These are phyloP conservation scores for Cubamyces sp. DNA, from an alignment of 768 basidiomycete species.

Conservation along the genomic window DNA sequence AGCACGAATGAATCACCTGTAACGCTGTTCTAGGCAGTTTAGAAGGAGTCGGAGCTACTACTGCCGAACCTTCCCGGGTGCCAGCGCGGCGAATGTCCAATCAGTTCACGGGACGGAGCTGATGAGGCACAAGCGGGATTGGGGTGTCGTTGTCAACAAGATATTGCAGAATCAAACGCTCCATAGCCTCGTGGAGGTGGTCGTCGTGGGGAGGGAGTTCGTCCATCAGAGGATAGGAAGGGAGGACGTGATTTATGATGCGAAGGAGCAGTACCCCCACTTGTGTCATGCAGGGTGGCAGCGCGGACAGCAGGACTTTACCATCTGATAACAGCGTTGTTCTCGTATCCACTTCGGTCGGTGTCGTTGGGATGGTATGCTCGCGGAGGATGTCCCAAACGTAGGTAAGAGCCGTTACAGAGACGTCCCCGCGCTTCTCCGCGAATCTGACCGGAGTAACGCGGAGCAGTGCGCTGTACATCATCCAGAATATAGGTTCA, in stretches of 20 bases:
- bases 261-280: not conserved
- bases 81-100: too few species aligned
- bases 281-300: not conserved
- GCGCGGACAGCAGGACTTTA: not conserved
- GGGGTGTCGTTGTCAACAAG: conserved; percentile 12
- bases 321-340: too few species aligned
- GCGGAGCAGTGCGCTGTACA: not conserved
- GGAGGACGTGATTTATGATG: not conserved
- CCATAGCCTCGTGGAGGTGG: conserved; percentile 14
- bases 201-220: not conserved
- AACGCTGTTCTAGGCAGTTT: too few species aligned
- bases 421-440: not conserved
- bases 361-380: not conserved
- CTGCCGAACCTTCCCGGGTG: too few species aligned
- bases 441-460: not conserved
- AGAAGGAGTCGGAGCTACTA: too few species aligned
- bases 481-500: conserved; percentile 2
- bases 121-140: not conserved
- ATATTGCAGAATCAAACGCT: conserved; percentile 11
- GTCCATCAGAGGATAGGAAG: conserved; percentile 1
- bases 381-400: not conserved
- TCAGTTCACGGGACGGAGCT: not conserved
- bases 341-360: not conserved
- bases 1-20: too few species aligned
- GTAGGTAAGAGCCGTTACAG: not conserved